phyloP scores from a whole-genome alignment of 192 early-diverging fungal genomes.

The Kickxella alabastrina region DNA sequence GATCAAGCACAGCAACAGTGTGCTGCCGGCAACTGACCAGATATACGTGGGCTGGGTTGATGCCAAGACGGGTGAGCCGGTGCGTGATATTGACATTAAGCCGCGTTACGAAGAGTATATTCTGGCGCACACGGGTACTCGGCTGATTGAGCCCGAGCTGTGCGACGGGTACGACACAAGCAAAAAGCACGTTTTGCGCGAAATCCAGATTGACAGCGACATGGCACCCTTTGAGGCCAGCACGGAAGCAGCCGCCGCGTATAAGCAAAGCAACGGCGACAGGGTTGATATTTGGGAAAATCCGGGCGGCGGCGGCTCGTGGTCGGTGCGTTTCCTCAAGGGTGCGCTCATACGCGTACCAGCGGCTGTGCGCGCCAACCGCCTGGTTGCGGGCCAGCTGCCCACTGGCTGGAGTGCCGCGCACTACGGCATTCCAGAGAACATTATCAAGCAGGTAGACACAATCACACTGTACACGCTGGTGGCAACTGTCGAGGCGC shows the following conservation, averaged over 20 bases:
- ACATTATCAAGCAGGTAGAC: slow-evolving; percentile 87
- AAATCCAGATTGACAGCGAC: slow-evolving; percentile 83
- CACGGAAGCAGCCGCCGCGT: slow-evolving; percentile 81
- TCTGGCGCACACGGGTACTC: slow-evolving; percentile 63
- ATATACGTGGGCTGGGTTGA: slow-evolving; percentile 80
- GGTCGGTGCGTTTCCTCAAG: slow-evolving; percentile 78
- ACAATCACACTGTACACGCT: slow-evolving; percentile 80
- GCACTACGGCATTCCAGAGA: slow-evolving; percentile 87
- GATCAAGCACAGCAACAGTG: slow-evolving; percentile 77
- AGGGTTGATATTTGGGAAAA: slow-evolving; percentile 56
- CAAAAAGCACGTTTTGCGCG: slow-evolving; percentile 80
- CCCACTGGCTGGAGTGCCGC: slow-evolving; percentile 91
- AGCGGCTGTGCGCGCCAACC: slow-evolving; percentile 81
- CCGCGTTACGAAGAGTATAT: slow-evolving; percentile 86
- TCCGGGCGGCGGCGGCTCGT: slow-evolving; percentile 49
- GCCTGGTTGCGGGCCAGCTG: slow-evolving; percentile 81
- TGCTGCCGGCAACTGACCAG: slow-evolving; percentile 2
- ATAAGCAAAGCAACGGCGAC: slow-evolving; percentile 77
- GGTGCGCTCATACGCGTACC: slow-evolving; percentile 84
- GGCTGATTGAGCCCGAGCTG: slow-evolving; percentile 78
- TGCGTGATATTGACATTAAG: slow-evolving; percentile 84
- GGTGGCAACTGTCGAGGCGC: slow-evolving; percentile 88
- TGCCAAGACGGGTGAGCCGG: slow-evolving; percentile 76
- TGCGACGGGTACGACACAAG: slow-evolving; percentile 83
- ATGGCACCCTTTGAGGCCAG: slow-evolving; percentile 83